phyloP scores from a whole-genome alignment of 345 rosid genomes.

The Anastatica hierochuntica region DNA sequence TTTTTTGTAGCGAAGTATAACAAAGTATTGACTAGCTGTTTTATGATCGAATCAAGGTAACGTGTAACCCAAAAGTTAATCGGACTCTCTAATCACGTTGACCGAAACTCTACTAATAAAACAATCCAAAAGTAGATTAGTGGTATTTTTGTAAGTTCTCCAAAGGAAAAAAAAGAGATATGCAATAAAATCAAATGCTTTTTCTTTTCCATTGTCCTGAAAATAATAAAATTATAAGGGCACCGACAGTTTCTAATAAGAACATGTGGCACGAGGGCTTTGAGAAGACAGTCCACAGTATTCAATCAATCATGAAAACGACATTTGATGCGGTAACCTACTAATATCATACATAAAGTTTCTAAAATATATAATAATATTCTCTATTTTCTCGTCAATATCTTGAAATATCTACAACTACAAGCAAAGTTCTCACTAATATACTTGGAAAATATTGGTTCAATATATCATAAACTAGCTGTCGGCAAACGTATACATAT shows the following conservation, averaged over 20 bases:
- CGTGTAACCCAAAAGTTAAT: too few relatives aligned
- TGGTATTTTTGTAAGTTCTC: too few relatives aligned
- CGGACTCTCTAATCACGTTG: too few relatives aligned
- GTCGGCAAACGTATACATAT: slow-evolving; percentile 26
- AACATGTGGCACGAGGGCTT: slow-evolving; percentile 32
- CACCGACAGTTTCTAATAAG: slow-evolving; percentile 38
- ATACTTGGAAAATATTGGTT: neutral
- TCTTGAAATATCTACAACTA: neutral
- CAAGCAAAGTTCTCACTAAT: neutral
- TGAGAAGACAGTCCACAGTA: slow-evolving; percentile 18
- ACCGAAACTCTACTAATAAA: too few relatives aligned
- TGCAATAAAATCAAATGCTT: neutral
- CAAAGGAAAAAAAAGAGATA: too few relatives aligned
- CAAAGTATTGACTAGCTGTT: too few relatives aligned
- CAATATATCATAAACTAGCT: slow-evolving; percentile 4
- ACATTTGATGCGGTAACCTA: slow-evolving; percentile 31
- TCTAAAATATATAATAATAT: neutral
- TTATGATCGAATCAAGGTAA: too few relatives aligned
- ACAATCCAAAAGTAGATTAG: too few relatives aligned
- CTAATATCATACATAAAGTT: slow-evolving; percentile 2
- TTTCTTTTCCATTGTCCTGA: neutral
- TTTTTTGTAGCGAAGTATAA: too few relatives aligned
- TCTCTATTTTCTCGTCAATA: neutral
- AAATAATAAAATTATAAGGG: slow-evolving; percentile 3
- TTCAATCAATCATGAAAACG: slow-evolving; percentile 27